Conservation (phyloP, 495 filamentous ascomycete genomes). For the Cladorrhinum samala region DNA sequence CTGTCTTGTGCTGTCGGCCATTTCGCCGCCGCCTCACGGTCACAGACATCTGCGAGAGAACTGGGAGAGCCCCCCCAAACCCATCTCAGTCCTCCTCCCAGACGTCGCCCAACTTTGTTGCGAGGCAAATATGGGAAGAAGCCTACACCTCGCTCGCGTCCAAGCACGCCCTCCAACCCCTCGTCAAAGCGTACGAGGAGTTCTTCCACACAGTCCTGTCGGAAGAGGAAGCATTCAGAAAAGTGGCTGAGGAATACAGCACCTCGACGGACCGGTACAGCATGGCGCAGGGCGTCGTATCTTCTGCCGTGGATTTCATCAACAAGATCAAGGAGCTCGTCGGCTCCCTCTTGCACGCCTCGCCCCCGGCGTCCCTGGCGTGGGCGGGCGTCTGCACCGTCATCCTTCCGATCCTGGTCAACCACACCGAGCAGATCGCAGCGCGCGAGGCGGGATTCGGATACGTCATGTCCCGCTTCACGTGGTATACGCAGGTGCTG, state of each 20-base stretch:
- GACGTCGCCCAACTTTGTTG: not conserved
- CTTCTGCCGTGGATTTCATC: constrained; percentile 17
- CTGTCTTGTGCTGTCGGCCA: not conserved
- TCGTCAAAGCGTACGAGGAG: constrained; percentile 18
- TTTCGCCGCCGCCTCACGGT: not conserved
- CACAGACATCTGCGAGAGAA: not conserved
- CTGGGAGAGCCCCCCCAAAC: not conserved
- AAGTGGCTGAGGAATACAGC: constrained; percentile 8
- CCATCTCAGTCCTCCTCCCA: no score
- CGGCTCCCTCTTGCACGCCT: not conserved
- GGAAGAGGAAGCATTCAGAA: constrained; percentile 8
- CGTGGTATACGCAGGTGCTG: constrained; percentile 17
- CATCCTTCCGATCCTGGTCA: constrained; percentile 17
- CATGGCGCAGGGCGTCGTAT: constrained; percentile 6
- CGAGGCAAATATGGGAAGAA: constrained; percentile 13
- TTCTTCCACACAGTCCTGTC: constrained; percentile 12
- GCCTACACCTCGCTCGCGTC: constrained; percentile 8
- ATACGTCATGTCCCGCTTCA: constrained; percentile 21
- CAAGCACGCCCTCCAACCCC: constrained; percentile 1
- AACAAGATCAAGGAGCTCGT: constrained; percentile 12
- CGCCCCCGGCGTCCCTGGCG: constrained; percentile 12
- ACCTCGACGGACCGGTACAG: constrained; percentile 4
- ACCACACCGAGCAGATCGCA: constrained; percentile 18
- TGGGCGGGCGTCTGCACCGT: constrained; percentile 20
- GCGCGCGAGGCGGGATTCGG: constrained; percentile 16